Percentiles rank a stretch among this genome's conserved stretches.
These are phyloP conservation scores for Stachybotrys chlorohalonatus DNA, from an alignment of 2,329 filamentous ascomycete genomes.

Conservation along the genomic window DNA sequence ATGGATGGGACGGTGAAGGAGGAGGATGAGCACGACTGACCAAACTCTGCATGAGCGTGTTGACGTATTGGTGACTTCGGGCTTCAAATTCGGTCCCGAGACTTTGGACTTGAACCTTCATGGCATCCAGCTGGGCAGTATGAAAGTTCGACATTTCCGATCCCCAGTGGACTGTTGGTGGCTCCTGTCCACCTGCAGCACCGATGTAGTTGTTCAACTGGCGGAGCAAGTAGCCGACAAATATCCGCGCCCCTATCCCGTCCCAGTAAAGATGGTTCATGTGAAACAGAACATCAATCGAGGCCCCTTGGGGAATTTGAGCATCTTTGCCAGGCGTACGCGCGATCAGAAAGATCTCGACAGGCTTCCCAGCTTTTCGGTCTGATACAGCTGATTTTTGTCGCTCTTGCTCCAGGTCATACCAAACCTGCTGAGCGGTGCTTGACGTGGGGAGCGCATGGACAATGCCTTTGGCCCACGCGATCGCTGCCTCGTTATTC, in stretches of 20 bases:
- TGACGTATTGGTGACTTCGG: not conserved
- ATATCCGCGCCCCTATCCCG: conserved; percentile 3
- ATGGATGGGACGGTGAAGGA: not conserved
- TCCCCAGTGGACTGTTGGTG: not conserved
- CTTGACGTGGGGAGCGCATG: not conserved
- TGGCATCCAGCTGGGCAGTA: not conserved
- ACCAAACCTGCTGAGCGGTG: conserved; percentile 1
- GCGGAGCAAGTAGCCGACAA: conserved; percentile 2
- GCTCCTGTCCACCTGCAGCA: not conserved
- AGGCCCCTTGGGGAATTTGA: not conserved
- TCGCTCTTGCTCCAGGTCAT: not conserved
- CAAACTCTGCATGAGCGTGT: not conserved
- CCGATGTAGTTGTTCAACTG: not conserved
- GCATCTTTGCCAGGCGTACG: not conserved
- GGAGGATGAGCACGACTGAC: not conserved
- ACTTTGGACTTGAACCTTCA: not conserved
- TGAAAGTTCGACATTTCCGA: not conserved
- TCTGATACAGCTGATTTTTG: not conserved
- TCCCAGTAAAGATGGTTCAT: conserved; percentile 5
- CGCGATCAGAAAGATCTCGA: conserved; percentile 1
- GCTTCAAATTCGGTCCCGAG: not conserved
- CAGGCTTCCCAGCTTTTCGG: not conserved
- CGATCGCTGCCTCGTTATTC: not conserved
- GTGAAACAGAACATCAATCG: conserved; percentile 1
- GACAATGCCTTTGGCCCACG: not conserved